phyloP scores from a whole-genome alignment of 1,284 basidiomycete species.

The Calocybe gambosa region DNA sequence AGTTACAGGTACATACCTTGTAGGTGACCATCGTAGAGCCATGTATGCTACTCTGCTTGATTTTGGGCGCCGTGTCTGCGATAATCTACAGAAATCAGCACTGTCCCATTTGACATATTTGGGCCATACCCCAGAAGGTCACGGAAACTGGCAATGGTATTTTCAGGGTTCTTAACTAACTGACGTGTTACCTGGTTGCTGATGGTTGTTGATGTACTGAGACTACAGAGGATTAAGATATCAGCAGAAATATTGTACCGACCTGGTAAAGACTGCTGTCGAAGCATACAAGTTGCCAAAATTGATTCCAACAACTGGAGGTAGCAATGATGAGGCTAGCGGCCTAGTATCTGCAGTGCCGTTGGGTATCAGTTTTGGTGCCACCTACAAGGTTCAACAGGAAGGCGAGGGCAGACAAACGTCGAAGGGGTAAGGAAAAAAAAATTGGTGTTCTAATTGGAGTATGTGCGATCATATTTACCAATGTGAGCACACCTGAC shows the following conservation, averaged over 20 bases:
- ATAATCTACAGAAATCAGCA: too few relatives aligned
- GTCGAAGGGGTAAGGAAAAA: too few relatives aligned
- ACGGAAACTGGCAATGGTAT: conserved; percentile 92
- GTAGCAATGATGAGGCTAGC: conserved; percentile 28
- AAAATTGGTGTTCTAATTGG: too few relatives aligned
- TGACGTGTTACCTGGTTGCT: conserved; percentile 95
- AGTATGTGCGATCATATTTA: too few relatives aligned
- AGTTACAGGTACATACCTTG: too few relatives aligned
- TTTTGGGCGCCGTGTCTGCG: too few relatives aligned
- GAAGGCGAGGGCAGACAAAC: too few relatives aligned
- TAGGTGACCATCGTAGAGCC: too few relatives aligned
- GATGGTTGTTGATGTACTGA: conserved; percentile 67
- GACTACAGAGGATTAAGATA: conserved; percentile 9
- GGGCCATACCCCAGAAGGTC: conserved; percentile 80
- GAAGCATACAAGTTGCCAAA: conserved; percentile 95
- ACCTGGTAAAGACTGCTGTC: conserved; percentile 94
- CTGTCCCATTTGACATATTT: neutral
- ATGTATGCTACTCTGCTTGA: too few relatives aligned
- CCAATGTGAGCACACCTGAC: too few relatives aligned
- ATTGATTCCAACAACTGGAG: conserved; percentile 87
- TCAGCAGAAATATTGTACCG: conserved; percentile 5
- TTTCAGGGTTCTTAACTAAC: conserved; percentile 91
- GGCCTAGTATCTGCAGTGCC: conserved; percentile 23
- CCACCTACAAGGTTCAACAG: too few relatives aligned
- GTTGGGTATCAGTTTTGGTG: conserved; percentile 23